Evolutionary conservation across 306 rosid genomes (phyloP), one percentile per base, ranked within the genome.

Genomic region (Vigna unguiculata): DNA sequence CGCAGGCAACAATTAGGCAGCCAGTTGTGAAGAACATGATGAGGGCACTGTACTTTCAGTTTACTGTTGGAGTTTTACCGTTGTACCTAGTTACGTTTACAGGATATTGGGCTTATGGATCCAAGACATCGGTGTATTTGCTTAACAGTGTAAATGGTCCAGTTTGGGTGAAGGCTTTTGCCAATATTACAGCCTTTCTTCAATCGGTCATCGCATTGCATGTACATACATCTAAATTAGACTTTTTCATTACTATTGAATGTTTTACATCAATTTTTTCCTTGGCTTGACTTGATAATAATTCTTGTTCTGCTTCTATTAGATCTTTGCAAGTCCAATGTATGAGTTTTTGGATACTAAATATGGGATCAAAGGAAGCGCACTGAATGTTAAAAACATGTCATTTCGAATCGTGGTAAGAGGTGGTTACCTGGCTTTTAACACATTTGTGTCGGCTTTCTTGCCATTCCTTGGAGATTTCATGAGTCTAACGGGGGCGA

Each of bases 281-380:
- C 20, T 57, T 60, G 19, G 22, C 32, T 67, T 58, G 46, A 21
- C 14, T 58, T 58, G 40, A 51, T 76, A 55, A 45, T 78, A 55
- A 76, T 13, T 66, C 67, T 21, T 70, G 24, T 17, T 47, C 14
- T 43, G 41, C 51, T 78, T 79, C 43, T 54, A 73, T 7, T 67
- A 92, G 97, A 92, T 95, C 82, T 91, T 95, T 80, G 99, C 99
- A 13, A 95, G 99, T 77, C 99, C 97, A 10, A 92, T 89, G 97
- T 95, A 95, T 13, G 99, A 92, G 84, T 95, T 69, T 59, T 60
- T 89, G 79, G 99, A 95, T 60, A 92, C 97, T 2, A 90, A 24
- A 81, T 84, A 54, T 20, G 99, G 93, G 65, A 89, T 92, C 72
- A 80, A 59, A 72, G 99, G 99, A 70, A 88, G 88, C 7, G 85